Percentiles rank a stretch among this genome's conserved stretches.
These are phyloP conservation scores for Dactylellina leptospora DNA, from an alignment of 2,329 filamentous ascomycete genomes.

Conservation along the genomic window DNA sequence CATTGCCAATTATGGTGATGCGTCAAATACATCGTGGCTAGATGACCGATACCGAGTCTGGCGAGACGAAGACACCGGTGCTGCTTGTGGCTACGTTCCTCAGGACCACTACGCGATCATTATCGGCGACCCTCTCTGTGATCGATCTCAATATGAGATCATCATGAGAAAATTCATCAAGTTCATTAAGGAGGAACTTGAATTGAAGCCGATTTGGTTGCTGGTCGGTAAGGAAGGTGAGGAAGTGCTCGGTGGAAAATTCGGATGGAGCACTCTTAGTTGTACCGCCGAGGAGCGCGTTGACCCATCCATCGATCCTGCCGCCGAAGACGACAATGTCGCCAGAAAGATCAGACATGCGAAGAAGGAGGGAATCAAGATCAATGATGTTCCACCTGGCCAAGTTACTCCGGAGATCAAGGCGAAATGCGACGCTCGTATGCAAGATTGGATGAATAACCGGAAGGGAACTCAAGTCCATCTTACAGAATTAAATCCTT, in stretches of 20 bases:
- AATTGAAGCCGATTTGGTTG: slow-evolving; percentile 85
- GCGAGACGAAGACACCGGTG: slow-evolving; percentile 80
- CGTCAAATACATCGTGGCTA: slow-evolving; percentile 91
- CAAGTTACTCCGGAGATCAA: slow-evolving; percentile 72
- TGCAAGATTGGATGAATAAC: slow-evolving; percentile 79
- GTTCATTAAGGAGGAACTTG: slow-evolving; percentile 75
- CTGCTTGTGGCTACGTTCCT: slow-evolving; percentile 82
- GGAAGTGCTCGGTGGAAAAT: slow-evolving; percentile 78
- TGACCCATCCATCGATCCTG: slow-evolving; percentile 74
- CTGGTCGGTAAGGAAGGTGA: slow-evolving; percentile 82
- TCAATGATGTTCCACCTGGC: slow-evolving; percentile 71
- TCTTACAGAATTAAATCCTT: slow-evolving; percentile 86
- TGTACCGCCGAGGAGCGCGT: slow-evolving; percentile 90
- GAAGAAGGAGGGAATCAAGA: slow-evolving; percentile 83
- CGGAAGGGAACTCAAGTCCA: slow-evolving; percentile 89
- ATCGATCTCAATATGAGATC: slow-evolving; percentile 68
- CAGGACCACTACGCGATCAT: slow-evolving; percentile 82
- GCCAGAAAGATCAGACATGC: slow-evolving; percentile 81
- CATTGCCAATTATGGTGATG: slow-evolving; percentile 94
- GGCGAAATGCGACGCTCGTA: slow-evolving; percentile 74
- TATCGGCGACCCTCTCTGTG: slow-evolving; percentile 86
- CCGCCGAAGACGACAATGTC: slow-evolving; percentile 72
- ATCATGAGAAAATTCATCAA: slow-evolving; percentile 69
- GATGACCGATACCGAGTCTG: slow-evolving; percentile 88
- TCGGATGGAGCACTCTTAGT: slow-evolving; percentile 87